phyloP scores from a whole-genome alignment of 2,329 filamentous ascomycete genomes.

The Hysterium pulicare region DNA sequence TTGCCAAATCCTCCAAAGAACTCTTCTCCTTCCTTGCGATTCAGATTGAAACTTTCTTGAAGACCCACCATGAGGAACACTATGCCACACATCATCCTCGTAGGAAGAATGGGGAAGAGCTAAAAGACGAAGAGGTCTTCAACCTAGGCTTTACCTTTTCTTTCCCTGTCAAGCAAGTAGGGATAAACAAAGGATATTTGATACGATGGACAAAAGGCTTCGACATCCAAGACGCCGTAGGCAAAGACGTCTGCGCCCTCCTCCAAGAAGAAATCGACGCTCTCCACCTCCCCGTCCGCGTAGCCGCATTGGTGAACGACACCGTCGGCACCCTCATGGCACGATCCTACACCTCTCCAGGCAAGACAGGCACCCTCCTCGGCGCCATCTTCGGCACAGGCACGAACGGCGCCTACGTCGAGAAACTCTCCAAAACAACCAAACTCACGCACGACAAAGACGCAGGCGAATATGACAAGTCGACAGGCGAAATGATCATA shows the following conservation, averaged over 20 bases:
- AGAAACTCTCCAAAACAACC: conserved; percentile 81
- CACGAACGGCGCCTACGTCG: conserved; percentile 95
- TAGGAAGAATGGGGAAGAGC: conserved; percentile 58
- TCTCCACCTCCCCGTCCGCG: conserved; percentile 80
- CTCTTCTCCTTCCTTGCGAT: conserved; percentile 90
- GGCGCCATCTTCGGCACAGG: conserved; percentile 97
- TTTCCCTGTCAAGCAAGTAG: conserved; percentile 90
- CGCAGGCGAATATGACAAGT: conserved; percentile 64
- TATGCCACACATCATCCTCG: conserved; percentile 69
- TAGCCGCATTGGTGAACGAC: conserved; percentile 96
- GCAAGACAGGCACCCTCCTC: conserved; percentile 81
- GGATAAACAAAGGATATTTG: conserved; percentile 90
- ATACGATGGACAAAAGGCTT: conserved; percentile 99
- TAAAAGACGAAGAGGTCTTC: conserved; percentile 74
- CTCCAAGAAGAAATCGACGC: conserved; percentile 87
- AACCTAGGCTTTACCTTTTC: conserved; percentile 98
- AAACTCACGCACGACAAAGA: conserved; percentile 58
- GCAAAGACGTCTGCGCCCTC: conserved; percentile 89
- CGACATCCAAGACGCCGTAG: conserved; percentile 89
- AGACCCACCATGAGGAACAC: conserved; percentile 82
- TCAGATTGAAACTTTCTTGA: conserved; percentile 86
- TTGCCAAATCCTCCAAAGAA: conserved; percentile 77
- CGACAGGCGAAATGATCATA: conserved; percentile 91
- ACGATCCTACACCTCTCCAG: conserved; percentile 87
- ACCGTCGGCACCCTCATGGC: conserved; percentile 98